phyloP scores from a whole-genome alignment of 192 early-diverging fungal species.

The Linnemannia elongata region DNA sequence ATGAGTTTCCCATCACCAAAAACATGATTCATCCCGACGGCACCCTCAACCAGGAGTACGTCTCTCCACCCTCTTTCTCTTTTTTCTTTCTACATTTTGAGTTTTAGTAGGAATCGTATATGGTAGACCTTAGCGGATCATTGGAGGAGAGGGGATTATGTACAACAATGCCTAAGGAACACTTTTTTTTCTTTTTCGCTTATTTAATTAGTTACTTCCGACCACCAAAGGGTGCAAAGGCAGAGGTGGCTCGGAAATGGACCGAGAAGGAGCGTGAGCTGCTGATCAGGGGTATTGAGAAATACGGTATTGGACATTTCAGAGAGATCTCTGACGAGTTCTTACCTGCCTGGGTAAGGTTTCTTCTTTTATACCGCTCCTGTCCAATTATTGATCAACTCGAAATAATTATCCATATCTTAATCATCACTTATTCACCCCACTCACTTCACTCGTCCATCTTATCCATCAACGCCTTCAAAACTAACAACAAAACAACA shows the following conservation, averaged over 20 bases:
- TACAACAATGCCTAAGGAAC: too few species aligned
- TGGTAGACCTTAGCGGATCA: too few species aligned
- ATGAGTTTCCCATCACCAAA: conserved; percentile 88
- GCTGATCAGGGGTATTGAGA: conserved; percentile 85
- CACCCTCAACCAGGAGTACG: conserved; percentile 89
- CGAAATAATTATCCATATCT: conserved; percentile 6
- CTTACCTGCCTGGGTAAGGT: conserved; percentile 80
- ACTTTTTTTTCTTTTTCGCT: background rate
- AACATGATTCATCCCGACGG: conserved; percentile 88
- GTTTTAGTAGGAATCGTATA: background rate
- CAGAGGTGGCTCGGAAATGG: conserved; percentile 79
- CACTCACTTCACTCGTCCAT: background rate
- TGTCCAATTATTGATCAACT: background rate
- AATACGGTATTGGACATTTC: conserved; percentile 90
- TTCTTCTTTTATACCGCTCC: background rate
- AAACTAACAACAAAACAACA: background rate
- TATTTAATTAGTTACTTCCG: conserved; percentile 72
- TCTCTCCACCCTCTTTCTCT: background rate
- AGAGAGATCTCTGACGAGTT: conserved; percentile 85
- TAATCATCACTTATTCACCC: background rate
- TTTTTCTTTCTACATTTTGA: conserved; percentile 16
- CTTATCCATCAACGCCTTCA: background rate
- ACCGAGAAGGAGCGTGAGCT: conserved; percentile 82
- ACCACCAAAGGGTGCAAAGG: conserved; percentile 75
- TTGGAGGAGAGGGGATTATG: too few species aligned